Evolutionary conservation across 768 basidiomycete species (phyloP), one percentile per base, ranked within the genome.

Genomic region (Cyathus striatus): DNA sequence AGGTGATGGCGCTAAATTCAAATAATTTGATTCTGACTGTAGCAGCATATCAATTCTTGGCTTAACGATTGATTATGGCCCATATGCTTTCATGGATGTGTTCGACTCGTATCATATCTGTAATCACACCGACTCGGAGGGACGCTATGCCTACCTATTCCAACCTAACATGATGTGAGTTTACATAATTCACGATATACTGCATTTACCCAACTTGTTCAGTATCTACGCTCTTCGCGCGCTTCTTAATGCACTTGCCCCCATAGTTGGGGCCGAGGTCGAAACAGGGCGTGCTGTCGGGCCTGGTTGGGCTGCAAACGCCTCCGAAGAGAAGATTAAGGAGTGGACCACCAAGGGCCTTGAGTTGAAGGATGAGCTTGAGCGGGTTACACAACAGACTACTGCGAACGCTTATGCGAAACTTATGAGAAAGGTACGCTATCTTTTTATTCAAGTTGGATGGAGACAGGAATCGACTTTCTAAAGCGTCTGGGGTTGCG

Each of bases 1-100:
- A 50, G 45, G 75, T 43, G 23, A 30, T 23, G 12, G 21, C 12
- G 5, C 40, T 12, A 37, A 21, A 7, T 7, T 9, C 35, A 14
- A 12, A 23, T 6, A 12, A 24, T 22, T 23, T 40, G 43, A 27
- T 20, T 39, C 33, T 58, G 23, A 59, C 43, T 10, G 25, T 27
- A 27, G 20, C 49, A 88, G 86, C 42, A 78, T 88, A 17, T 88
- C 86, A 3, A 68, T 90, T 14, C 62, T 86, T 23, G 86, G 86
- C 2, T 58, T 88, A 46, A 88, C 86, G 0, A 86, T 87, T 44
- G 86, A 89, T 55, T 90, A 86, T 44, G 86, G 90, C 6, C 93
- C 93, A 23, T 96, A 86, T 50, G 88, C 90, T 0, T 94, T 91
- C 65, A 96, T 95, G 93, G 94, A 97, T 56, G 79, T 92, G 3